Evolutionary conservation across 2,329 filamentous ascomycete species (phyloP), one percentile per base, ranked within the genome.

Genomic region (Madurella mycetomatis): DNA sequence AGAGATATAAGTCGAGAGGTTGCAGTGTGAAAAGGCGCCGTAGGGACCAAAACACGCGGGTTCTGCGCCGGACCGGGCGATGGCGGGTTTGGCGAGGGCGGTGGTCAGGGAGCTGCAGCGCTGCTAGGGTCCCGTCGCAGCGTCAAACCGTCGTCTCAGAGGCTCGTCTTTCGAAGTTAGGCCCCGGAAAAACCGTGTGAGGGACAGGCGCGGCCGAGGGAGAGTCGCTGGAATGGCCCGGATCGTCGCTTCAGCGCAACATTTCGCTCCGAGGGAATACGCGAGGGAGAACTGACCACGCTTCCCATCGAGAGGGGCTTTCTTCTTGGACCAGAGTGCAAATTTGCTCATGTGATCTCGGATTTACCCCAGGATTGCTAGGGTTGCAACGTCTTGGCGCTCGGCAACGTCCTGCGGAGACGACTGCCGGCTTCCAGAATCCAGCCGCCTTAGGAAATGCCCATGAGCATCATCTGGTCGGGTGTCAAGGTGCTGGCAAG

Each of bases 341-440:
- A 54, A 54, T 54, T 57, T 54, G 55, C 48, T 57, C 55, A 57
- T 54, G 51, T 57, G 55, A 57, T 51, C 55, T 54, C 48, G 55
- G 51, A 41, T 9, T 34, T 44, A 41, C 51, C 48, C 51, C 49
- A 48, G 51, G 37, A 48, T 57, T 50, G 34, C 43, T 47, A 30
- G 16, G 40, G 25, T 30, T 57, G 42, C 55, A 12, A 54, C 51
- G n/a, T 52, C 55, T 57, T 54, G 55, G 55, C 55, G 11, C 34
- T 37, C 34, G 34, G 34, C 13, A 37, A 4, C 34, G 25, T 25
- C 34, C 11, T 37, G 13, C 9, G 11, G 34, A 37, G 34, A 9
- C 34, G 34, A 15, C 25, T 25, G 25, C 25, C 25, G 34, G 34
- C 11, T 12, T 37, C 34, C 34, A 37, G 34, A 37, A 25, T 7